Evolutionary conservation across 352 stramenopile genomes (phyloP), one percentile per base, ranked within the genome.

Genomic region (Pythium insidiosum): DNA sequence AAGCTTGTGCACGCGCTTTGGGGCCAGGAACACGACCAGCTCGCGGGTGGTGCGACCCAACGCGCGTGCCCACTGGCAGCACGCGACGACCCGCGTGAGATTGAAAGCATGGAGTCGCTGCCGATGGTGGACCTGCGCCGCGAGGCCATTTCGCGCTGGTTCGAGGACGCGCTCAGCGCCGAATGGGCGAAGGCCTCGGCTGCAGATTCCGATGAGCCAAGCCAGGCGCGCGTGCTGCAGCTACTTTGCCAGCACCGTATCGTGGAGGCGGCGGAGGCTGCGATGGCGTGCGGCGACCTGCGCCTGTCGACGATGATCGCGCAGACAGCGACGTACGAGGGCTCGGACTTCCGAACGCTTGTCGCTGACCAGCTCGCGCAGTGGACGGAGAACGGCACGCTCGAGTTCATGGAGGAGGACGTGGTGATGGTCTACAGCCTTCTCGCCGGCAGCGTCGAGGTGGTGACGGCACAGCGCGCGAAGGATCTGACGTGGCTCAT

Each of bases 61-160:
- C n/a, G n/a, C n/a, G n/a, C n/a, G 24, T 73, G 67, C 18, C 66
- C 64, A 24, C 58, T 85, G 3, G 71, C 71, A 31, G 76, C 68
- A 31, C 68, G 71, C 31, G 71, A 88, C 43, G 66, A 83, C 34
- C 58, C 72, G 7, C 68, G 59, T 35, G 76, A 81, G 51, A 46
- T 75, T 20, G 76, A 88, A 48, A 83, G 59, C 25, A 44, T 83
- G 28, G 67, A 86, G 48, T 81, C 54, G 6, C 84, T 84, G 39
- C 76, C 80, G 40, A 77, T 62, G 35, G 56, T 86, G 7, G 76
- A 88, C 43, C 41, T 88, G 34, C 73, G 78, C 2, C 74, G 79
- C 15, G 73, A 88, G 43, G 73, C 73, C 0, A 80, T 88, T 15
- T 85, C 76, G 4, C 77, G 67, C 35, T 91, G 79, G 79, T 83